phyloP scores from a whole-genome alignment of 371 early-diverging fungal species.

The Syncephalastrum racemosum region DNA sequence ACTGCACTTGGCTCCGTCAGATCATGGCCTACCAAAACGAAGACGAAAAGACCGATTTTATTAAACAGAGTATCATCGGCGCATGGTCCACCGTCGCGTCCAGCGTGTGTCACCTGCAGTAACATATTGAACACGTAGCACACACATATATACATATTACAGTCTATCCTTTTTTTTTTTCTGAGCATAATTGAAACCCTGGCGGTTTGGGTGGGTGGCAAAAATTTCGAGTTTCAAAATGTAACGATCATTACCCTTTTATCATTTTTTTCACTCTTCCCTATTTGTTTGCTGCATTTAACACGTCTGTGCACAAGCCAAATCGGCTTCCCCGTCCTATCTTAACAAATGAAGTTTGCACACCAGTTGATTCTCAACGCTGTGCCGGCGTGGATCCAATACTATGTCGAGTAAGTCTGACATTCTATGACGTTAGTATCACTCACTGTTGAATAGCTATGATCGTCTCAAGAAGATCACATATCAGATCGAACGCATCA shows the following conservation, averaged over 20 bases:
- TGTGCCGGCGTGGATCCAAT: slow-evolving; percentile 24
- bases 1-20: slow-evolving; percentile 56
- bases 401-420: slow-evolving; percentile 24
- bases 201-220: no score
- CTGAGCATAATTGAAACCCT: no score
- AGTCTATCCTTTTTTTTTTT: no score
- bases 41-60: slow-evolving; percentile 44
- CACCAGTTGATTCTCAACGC: slow-evolving; percentile 21
- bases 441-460: slow-evolving; percentile 8
- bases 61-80: slow-evolving; percentile 36
- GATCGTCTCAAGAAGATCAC: slow-evolving; percentile 20
- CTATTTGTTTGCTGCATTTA: no score
- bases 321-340: no score
- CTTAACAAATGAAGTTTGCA: slow-evolving; percentile 19
- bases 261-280: no score
- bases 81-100: slow-evolving; percentile 38
- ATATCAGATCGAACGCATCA: slow-evolving; percentile 17
- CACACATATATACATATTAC: no score
- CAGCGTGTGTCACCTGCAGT: slow-evolving; percentile 41
- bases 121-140: slow-evolving; percentile 1
- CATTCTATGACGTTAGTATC: neutral
- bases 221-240: no score
- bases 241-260: no score
- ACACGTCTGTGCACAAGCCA: no score
- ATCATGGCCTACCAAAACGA: slow-evolving; percentile 38